Evolutionary conservation across 306 rosid species (phyloP), one percentile per base, ranked within the genome.

Genomic region (Gastrolobium villosum): DNA sequence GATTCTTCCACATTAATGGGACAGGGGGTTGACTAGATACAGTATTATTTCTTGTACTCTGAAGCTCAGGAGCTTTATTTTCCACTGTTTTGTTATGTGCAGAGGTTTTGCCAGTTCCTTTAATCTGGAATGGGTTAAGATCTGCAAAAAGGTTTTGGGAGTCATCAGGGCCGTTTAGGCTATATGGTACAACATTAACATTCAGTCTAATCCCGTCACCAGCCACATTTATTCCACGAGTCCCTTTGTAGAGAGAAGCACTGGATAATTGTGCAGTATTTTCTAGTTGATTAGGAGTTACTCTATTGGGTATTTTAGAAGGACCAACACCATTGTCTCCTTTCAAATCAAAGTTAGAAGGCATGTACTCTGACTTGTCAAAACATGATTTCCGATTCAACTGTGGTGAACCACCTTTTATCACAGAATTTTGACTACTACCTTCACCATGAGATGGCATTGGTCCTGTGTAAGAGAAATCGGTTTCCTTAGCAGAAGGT

Each of bases 101-200:
- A 74, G 85, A 68, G 75, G 90, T 72, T 86, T 90, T 95, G 69
- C 94, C 92, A 45, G 91, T 89, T 83, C 99, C 98, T 83, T 88
- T 96, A 70, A 96, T 87, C 81, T 77, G 95, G 85, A 96, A 93
- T 14, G 98, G 97, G 70, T 93, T 96, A 80, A 93, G 96, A 74
- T 96, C 99, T 1, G 96, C 93, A 84, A 96, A 96, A 68, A 93
- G 97, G 79, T 72, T 84, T 59, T 85, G 88, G 69, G 93, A 34
- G 77, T 96, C 98, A 68, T 87, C 92, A 4, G 84, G 72, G 79
- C 60, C 81, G 73, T 83, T 88, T 65, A 91, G 96, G 75, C 82
- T 83, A 84, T 87, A 90, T 60, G 99, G 97, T 43, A 90, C 92
- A 45, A 89, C 92, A 90, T 96, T 96, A 72, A 87, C 82, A 85